Evolutionary conservation across 2,329 filamentous ascomycete species (phyloP), one percentile per base, ranked within the genome.

Genomic region (Raffaelea arxii): DNA sequence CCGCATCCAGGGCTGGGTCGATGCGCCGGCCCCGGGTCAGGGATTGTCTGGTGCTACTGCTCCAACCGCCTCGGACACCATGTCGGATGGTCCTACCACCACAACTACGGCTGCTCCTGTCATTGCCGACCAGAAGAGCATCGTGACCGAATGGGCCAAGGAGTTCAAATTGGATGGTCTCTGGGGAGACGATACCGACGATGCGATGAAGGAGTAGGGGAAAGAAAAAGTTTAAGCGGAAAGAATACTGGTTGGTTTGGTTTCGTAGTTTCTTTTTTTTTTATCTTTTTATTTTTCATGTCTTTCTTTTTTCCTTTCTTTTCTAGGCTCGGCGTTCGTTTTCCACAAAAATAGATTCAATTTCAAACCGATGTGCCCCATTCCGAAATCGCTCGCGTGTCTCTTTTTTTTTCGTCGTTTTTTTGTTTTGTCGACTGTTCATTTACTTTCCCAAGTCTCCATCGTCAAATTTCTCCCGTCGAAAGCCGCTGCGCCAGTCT

Each of bases 161-260:
- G 91, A 97, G 65, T 97, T 98, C 67, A 90, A 91, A 70, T 74
- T 98, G 9, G 92, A 96, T 51, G 92, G 88, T 2, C 68, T 98
- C 14, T 97, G 86, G 85, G 89, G 86, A 11, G 82, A 88, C 60
- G 80, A 60, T 23, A 62, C 55, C 19, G 59, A 54, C n/a, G 57
- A 75, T 48, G 69, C 65, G 44, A 78, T 79, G 76, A 65, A 74
- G 61, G 69, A 73, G 57, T 75, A 65, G 38, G 6, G 24, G 14
- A 36, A 7, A 36, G 19, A 36, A 36, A 6, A 16, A 6, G 14
- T 36, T n/a, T 36, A 6, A 18, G 32, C 19, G 9, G 16, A 12
- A 36, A 10, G 14, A 36, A 16, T 16, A 5, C 16, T 40, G 21
- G 9, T 16, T 36, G 32, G 32, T 16, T 14, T 23, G 14, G 11